These are phyloP conservation scores for Diplodia mutila DNA, from an alignment of 2,329 filamentous ascomycete species.

Conservation along the genomic window DNA sequence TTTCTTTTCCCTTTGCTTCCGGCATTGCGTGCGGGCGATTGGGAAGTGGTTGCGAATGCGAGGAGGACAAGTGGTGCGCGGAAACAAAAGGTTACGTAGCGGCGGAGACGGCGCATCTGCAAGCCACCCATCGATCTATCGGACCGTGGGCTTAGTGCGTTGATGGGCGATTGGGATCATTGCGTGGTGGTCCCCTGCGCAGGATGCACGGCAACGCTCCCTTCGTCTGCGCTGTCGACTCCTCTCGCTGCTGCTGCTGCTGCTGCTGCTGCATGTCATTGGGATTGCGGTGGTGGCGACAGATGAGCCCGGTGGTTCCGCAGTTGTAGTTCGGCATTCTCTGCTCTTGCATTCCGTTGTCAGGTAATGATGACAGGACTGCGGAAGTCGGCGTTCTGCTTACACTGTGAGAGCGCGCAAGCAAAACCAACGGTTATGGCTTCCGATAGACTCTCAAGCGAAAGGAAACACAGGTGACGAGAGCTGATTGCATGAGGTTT, in stretches of 20 bases:
- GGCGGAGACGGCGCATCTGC: neutral
- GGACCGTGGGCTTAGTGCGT: neutral
- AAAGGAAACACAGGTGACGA: neutral
- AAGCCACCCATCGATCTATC: slow-evolving; percentile 19
- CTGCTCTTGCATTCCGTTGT: too few species aligned
- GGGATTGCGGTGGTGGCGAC: neutral
- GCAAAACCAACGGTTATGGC: neutral
- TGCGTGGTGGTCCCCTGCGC: neutral
- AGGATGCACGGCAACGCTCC: neutral
- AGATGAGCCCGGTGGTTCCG: neutral
- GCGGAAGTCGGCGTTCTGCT: neutral
- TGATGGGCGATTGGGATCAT: neutral
- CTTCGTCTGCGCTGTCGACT: neutral
- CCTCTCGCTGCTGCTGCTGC: too few species aligned
- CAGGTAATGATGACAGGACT: neutral
- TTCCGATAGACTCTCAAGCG: neutral
- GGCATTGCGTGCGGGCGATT: neutral
- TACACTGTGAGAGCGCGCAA: neutral
- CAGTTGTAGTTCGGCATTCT: neutral
- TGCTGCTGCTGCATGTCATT: neutral
- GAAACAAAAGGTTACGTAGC: neutral
- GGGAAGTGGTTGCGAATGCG: neutral
- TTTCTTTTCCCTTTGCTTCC: neutral
- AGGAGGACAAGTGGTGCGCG: neutral
- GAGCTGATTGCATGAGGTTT: neutral